Base-by-base conservation (phyloP, 176 grass and related monocot genomes). In the Canna indica region DNA sequence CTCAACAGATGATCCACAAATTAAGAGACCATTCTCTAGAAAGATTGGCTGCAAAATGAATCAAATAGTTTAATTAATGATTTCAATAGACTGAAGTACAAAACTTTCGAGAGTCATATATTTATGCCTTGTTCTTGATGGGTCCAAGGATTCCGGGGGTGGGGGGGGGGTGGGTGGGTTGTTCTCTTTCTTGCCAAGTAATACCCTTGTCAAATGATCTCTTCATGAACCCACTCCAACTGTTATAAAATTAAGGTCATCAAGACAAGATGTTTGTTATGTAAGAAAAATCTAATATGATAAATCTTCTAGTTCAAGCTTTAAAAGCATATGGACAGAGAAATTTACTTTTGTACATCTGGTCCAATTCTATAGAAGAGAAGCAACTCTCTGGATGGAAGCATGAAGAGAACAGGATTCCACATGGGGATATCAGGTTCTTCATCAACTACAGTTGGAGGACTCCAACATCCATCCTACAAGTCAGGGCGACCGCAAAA, bases 321-420 rank as follows among this genome's bases (percentile, higher is more conserved):
- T 36, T 11, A 28, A 30, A 73, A 26, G 27, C 6, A 73, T 28
- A 2, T 20, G 33, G 44, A 17, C 11, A 54, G 36, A 10, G 45
- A 58, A 33, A 13, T 28, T 73, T 70, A 81, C 79, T 53, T 67
- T 18, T 77, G 75, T 25, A 83, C 75, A 38, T 73, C 69, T 31
- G 30, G 14, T 39, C 81, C 81, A 27, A 83, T 78, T 44, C 73
- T 78, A 68, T 83, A 74, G 59, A 83, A 83, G 59, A 83, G 81
- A 36, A 83, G 81, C 60, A 83, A 15, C 17, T 47, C 36, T 20
- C 58, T 34, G 33, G 62, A 67, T 26, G 75, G 81, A 22, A 61
- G 50, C 54, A 73, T 83, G 62, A 78, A 78, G 42, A 83, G 72
- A 35, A 78, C 81, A 13, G 81, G 81, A 68, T 83, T 83, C 81